These are phyloP conservation scores for Aspergillus candidus DNA, from an alignment of 2,329 filamentous ascomycete genomes.

Conservation along the genomic window DNA sequence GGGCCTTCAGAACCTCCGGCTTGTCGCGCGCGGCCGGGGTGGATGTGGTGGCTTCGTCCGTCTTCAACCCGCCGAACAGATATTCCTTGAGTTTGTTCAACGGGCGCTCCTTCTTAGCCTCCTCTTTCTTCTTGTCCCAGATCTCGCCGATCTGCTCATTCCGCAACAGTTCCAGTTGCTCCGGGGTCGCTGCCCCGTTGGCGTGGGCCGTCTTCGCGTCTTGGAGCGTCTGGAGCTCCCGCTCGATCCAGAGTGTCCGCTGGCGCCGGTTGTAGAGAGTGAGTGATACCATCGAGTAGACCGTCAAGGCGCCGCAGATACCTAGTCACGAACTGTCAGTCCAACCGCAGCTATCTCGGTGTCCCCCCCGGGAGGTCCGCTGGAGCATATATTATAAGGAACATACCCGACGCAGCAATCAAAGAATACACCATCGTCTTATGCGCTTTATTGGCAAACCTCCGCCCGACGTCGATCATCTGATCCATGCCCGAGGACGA, in stretches of 20 bases:
- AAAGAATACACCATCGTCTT: conserved; percentile 54
- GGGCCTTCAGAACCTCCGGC: conserved; percentile 29
- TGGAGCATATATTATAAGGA: background rate
- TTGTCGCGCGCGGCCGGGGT: conserved; percentile 12
- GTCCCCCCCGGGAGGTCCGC: background rate
- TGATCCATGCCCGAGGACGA: conserved; percentile 52
- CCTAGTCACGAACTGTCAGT: conserved; percentile 35
- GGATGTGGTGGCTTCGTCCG: conserved; percentile 22
- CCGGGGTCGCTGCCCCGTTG: conserved; percentile 33
- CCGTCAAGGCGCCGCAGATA: conserved; percentile 54
- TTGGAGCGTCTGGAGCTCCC: conserved; percentile 37
- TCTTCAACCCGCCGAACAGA: conserved; percentile 35
- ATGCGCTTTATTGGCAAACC: conserved; percentile 57
- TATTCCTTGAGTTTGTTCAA: conserved; percentile 36
- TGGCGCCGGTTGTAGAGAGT: conserved; percentile 62
- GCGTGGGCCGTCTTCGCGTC: conserved; percentile 39
- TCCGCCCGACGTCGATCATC: conserved; percentile 47
- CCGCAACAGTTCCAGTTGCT: conserved; percentile 40
- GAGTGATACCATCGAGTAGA: conserved; percentile 61
- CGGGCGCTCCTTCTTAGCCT: conserved; percentile 33
- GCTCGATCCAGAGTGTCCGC: conserved; percentile 56
- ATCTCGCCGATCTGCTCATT: conserved; percentile 42
- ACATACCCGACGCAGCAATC: conserved; percentile 56
- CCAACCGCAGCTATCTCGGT: background rate
- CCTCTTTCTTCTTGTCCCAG: conserved; percentile 33